Base-by-base conservation (phyloP, 352 stramenopile genomes). In the Sclerospora graminicola region DNA sequence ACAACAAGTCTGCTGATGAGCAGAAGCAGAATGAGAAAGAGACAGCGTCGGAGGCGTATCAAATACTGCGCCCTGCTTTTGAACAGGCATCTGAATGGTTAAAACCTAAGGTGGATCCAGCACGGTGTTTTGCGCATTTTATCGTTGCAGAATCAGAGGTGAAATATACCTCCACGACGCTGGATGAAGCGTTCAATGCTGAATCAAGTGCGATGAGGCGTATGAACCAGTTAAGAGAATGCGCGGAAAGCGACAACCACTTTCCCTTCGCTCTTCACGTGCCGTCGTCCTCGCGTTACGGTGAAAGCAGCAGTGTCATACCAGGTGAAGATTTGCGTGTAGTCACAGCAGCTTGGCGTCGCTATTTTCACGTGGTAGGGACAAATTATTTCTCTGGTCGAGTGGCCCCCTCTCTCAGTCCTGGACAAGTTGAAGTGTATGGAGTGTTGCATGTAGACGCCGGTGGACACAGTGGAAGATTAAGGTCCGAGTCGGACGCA, bases 371-470 rank as follows among this genome's bases (percentile, higher is more conserved):
- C 24, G 42, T 70, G 10, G 38, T 84, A 4, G 73, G 76, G 11
- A 69, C 60, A 18, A 89, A 86, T 43, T 86, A 70, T 46, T 62
- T 82, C 1, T 59, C 71, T n/a, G 61, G 61, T 9, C 59, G 53
- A 38, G 55, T 89, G 19, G 53, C 57, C 0, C 51, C 61, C 16
- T 63, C 66, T 20, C 58, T 89, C 20, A 68, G 50, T 41, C 77
- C 77, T 2, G 73, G 70, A 30, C 55, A 63, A 28, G 48, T 68
- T 5, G 69, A 84, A 63, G 57, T 86, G 9, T 69, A 63, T 18
- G 77, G 73, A 2, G 18, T 84, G 23, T 38, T 89, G 3, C 56
- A 67, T n/a, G 59, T 82, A 32, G 54, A 82, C 18, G 57, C 57
- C n/a, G 57, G 51, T 20, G 52, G 53, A 51, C 34, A 32, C n/a